These are phyloP conservation scores for Pythium apleroticum DNA, from an alignment of 352 stramenopile species.

Conservation along the genomic window DNA sequence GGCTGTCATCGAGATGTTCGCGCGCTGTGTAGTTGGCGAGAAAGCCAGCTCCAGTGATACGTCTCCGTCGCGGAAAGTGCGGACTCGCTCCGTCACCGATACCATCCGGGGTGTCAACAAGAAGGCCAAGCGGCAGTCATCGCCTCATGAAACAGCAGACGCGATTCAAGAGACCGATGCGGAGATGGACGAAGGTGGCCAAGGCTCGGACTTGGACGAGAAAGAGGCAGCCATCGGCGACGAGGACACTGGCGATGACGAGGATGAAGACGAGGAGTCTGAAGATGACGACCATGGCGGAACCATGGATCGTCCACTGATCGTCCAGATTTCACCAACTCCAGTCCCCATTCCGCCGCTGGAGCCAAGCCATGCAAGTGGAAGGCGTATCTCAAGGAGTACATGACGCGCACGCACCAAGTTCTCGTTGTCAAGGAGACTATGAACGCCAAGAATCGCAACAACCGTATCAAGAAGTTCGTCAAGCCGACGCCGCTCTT, in stretches of 20 bases:
- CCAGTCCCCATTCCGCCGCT: not conserved
- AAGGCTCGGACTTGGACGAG: too few species aligned
- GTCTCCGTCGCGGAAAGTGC: too few species aligned
- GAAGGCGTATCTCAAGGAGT: not conserved
- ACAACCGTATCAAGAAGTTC: not conserved
- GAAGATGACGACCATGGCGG: slow-evolving; percentile 1
- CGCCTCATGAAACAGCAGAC: too few species aligned
- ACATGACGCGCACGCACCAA: not conserved
- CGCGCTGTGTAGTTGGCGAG: too few species aligned
- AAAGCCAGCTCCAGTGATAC: too few species aligned
- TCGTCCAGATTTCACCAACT: not conserved
- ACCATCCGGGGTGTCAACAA: too few species aligned
- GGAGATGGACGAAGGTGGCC: too few species aligned
- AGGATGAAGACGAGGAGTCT: not conserved
- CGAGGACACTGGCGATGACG: not conserved
- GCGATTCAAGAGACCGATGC: too few species aligned
- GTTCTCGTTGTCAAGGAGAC: not conserved
- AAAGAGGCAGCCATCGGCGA: not conserved
- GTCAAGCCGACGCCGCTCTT: not conserved
- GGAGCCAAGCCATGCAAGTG: not conserved
- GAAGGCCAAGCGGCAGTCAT: too few species aligned
- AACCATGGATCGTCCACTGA: not conserved
- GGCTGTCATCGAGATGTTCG: too few species aligned
- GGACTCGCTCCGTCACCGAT: too few species aligned
- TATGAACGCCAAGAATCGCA: not conserved